Base-by-base conservation (phyloP, 805 yeast genomes). In the Vanderwaltozyma verrucispora region DNA sequence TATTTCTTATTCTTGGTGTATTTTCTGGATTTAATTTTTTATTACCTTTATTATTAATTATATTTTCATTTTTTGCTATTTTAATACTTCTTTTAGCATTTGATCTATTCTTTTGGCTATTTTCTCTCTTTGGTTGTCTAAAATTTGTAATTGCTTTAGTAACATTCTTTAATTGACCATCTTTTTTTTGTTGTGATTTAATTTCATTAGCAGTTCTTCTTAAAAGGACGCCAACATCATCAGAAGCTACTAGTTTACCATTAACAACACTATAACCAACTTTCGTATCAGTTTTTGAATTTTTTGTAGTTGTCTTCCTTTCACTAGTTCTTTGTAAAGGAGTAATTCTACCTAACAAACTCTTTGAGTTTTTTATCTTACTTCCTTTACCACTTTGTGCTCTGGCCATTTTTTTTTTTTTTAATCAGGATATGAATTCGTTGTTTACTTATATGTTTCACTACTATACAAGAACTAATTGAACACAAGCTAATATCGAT, bases 171-270 rank as follows among this genome's bases (percentile, higher is more conserved):
- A 13, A 9, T 26, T 18, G 5, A 12, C 5, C n/a, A 9, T 10
- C 17, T 13, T 11, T 5, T 8, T 3, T 12, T 13, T 18, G 7
- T 27, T 15, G n/a, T 25, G 9, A 23, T 18, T 33, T 14, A 15
- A 26, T 4, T 20, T 26, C 17, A n/a, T 3, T 33, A 3, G 45
- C 42, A 4, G 55, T 45, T 32, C 42, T 43, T 30, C 53, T 38
- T 39, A 48, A 25, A 12, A 47, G 41, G 13, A 45, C 47, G 23
- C 53, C 51, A 25, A 53, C 48, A 44, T 60, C 55, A 40, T 44
- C 33, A 34, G 42, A 39, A 48, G 53, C 36, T 35, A 55, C 46
- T 14, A 56, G 36, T 36, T 43, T 49, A 18, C 60, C 62, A 26
- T 48, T 43, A 2, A 52, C 51, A n/a, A 51, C 55, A 21, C 42